Base-by-base conservation (phyloP, 768 basidiomycete species). In the Xerocomellus chrysenteron region DNA sequence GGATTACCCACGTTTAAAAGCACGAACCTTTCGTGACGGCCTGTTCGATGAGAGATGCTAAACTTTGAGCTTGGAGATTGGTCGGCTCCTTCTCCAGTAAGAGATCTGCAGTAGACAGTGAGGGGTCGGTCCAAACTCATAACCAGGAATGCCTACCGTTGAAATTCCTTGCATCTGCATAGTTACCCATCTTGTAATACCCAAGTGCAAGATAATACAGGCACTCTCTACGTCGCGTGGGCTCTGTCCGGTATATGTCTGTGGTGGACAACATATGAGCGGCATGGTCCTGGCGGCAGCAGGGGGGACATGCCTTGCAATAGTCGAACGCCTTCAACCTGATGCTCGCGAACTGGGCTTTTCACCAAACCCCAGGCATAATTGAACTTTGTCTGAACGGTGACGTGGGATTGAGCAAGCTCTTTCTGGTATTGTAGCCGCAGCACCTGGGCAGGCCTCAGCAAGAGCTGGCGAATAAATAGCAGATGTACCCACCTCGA, bases 281-380 rank as follows among this genome's bases (percentile, higher is more conserved):
- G 47, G 32, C 3, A 49, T 10, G 21, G 12, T 26, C 37, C 33
- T 7, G 28, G 39, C 6, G 47, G 40, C 21, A 16, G 11, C 12
- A 12, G 17, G 21, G 45, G 40, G 65, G 75, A 57, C 49, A 21
- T 65, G 87, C 96, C 95, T 84, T 96, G 94, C 53, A 99, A 77
- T 44, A 98, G 69, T 60, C 85, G 84, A 47, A 98, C 93, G 21
- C 97, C 97, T 68, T 97, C 91, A 0, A 89, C 90, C 67, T 98
- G 94, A 65, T 97, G 82, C 32, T 91, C 87, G 41, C 83, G 81
- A 63, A 83, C 73, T 13, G 90, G 90, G 65, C 91, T 92, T 78
- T 98, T 98, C 50, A 98, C 92, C 33, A 96, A 79, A 3, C 96
- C 96, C 96, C 96, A 97, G 40, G 92, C 85, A 73, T 89, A 95